Evolutionary conservation across 2,329 filamentous ascomycete genomes (phyloP).

Genomic region (Eurotiales sp.): DNA sequence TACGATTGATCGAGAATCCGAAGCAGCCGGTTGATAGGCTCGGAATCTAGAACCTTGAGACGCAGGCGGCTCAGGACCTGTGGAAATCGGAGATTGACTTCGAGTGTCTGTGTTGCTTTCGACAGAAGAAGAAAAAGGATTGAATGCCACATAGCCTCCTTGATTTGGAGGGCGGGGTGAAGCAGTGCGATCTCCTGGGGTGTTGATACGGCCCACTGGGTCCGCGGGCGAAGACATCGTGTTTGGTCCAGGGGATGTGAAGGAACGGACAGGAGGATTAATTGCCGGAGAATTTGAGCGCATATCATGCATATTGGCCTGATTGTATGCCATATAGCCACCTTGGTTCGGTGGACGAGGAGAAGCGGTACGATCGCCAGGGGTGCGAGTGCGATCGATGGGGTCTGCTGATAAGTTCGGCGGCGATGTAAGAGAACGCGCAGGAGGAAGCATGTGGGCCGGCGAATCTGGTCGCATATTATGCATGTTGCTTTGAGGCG

Average conservation of each 20-base stretch:
- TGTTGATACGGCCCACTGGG: slow-evolving; percentile 10
- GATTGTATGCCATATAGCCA: slow-evolving; percentile 14
- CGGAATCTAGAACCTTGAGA: background rate
- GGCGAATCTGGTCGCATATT: slow-evolving; percentile 6
- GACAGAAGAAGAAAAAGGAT: slow-evolving; percentile 8
- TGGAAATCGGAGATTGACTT: background rate
- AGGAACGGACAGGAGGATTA: slow-evolving; percentile 9
- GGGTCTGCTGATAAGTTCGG: background rate
- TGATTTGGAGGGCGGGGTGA: slow-evolving; percentile 12
- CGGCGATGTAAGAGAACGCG: slow-evolving; percentile 6
- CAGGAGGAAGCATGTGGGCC: slow-evolving; percentile 1
- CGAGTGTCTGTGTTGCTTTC: background rate
- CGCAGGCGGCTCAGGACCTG: background rate
- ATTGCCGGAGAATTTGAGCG: slow-evolving; percentile 16
- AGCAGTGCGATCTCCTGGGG: slow-evolving; percentile 6
- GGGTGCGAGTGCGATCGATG: slow-evolving; percentile 8
- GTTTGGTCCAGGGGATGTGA: background rate
- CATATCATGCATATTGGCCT: slow-evolving; percentile 4
- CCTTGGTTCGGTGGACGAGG: slow-evolving; percentile 9
- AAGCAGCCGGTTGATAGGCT: background rate
- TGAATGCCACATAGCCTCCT: slow-evolving; percentile 15
- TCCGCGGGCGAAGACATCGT: too few relatives aligned
- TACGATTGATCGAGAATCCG: background rate
- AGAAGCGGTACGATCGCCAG: slow-evolving; percentile 9
- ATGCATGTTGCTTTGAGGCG: slow-evolving; percentile 1